These are phyloP conservation scores for Boletus vinaceobasis DNA, from an alignment of 768 basidiomycete species.

Conservation along the genomic window DNA sequence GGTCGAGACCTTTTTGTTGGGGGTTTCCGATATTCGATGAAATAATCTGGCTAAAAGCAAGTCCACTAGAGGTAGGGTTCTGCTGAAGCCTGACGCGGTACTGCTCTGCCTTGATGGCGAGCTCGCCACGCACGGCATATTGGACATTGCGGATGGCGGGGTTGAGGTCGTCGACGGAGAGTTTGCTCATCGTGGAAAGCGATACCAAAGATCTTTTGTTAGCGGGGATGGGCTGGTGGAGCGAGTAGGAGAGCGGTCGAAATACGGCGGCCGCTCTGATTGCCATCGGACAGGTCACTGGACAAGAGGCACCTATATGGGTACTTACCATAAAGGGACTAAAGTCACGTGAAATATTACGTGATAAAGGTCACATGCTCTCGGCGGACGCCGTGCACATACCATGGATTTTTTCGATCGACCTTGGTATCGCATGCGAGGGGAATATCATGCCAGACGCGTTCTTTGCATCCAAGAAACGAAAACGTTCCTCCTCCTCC, in stretches of 20 bases:
- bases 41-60: conserved; percentile 88
- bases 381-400: conserved; percentile 11
- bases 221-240: not conserved
- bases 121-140: conserved; percentile 96
- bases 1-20: conserved; percentile 92
- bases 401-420: conserved; percentile 22
- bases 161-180: conserved; percentile 75
- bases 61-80: conserved; percentile 38
- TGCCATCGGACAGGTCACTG: conserved; percentile 9
- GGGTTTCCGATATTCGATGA: conserved; percentile 98
- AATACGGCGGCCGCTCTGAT: conserved; percentile 1
- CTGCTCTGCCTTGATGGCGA: conserved; percentile 90
- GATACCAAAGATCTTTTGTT: conserved; percentile 1
- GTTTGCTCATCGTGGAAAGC: conserved; percentile 44
- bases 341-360: not conserved
- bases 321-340: not conserved
- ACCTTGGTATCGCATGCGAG: not conserved
- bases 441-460: conserved; percentile 72
- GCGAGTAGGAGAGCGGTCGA: not conserved
- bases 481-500: conserved; percentile 47
- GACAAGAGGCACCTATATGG: not conserved
- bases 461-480: conserved; percentile 72
- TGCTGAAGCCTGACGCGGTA: conserved; percentile 69
- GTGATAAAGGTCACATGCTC: conserved; percentile 11
- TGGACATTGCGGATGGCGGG: conserved; percentile 82